These are phyloP conservation scores for Eucalyptus erythrocorys DNA, from an alignment of 345 rosid genomes.

Conservation along the genomic window DNA sequence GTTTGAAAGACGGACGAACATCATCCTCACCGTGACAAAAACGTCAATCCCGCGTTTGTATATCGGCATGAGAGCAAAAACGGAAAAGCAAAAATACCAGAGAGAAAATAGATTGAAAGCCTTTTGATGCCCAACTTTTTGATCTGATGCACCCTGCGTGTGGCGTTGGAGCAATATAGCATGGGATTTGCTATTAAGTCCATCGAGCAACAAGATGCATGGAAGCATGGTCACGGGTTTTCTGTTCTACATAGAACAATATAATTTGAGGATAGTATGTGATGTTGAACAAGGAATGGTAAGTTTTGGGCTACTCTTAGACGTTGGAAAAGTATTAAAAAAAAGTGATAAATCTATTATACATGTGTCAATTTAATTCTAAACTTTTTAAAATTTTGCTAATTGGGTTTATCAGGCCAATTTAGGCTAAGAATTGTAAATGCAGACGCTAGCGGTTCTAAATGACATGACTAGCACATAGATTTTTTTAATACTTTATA, in stretches of 20 bases:
- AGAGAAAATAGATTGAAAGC: not conserved
- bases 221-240: not conserved
- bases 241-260: not conserved
- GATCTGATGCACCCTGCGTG: not conserved
- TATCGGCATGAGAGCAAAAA: not conserved
- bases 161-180: not conserved
- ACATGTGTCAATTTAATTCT: too few relatives aligned
- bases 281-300: not conserved
- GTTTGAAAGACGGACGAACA: not conserved
- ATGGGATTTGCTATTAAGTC: not conserved
- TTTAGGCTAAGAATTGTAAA: too few relatives aligned
- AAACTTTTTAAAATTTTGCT: too few relatives aligned
- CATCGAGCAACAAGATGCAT: not conserved
- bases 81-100: rapidly evolving
- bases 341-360: too few relatives aligned
- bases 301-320: not conserved
- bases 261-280: too few relatives aligned
- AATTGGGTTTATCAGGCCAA: rapidly evolving
- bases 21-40: not conserved
- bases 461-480: rapidly evolving
- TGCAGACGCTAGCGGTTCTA: rapidly evolving
- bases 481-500: too few relatives aligned
- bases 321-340: too few relatives aligned
- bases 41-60: not conserved
- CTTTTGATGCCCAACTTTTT: not conserved